Base-by-base conservation (phyloP, 2,329 filamentous ascomycete species). In the Parascedosporium putredinis region DNA sequence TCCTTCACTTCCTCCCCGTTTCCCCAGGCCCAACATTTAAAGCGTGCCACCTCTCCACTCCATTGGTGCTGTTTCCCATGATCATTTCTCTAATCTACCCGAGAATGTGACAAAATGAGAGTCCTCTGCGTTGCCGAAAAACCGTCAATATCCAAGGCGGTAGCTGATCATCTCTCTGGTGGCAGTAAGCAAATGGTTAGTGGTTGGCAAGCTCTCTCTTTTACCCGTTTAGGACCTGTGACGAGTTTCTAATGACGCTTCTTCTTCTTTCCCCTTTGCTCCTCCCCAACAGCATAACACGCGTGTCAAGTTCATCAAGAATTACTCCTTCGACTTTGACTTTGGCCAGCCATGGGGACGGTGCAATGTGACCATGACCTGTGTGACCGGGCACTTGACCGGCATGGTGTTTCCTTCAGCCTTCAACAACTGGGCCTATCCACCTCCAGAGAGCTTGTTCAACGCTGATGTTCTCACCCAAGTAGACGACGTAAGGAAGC, bases 121-220 rank as follows among this genome's bases (percentile, higher is more conserved):
- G 69, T 78, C 34, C 63, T 78, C 10, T 78, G 75, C 55, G 75
- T 78, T 58, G 75, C 75, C 38, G 75, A 78, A 57, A 78, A 98
- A 75, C 89, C 89, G 31, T 95, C 91, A 38, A 96, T 98, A 55
- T 88, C 93, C 51, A 96, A 93, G 67, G 89, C 91, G 33, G 91
- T 98, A 46, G 88, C 93, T 34, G 79, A 82, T 51, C 91, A 97
- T 71, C 76, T 98, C 24, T 86, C 86, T 27, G 91, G 93, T 46
- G 87, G 88, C 45, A 70, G 71, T 16, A 74, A 83, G 52, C 77
- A 79, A 63, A 83, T 79, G 50, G 88, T 94, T 67, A 65, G 83
- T 69, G n/a, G n/a, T n/a, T n/a, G n/a, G n/a, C n/a, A n/a, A n/a
- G n/a, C n/a, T n/a, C n/a, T n/a, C n/a, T n/a, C n/a, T n/a, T n/a